Evolutionary conservation across 2,329 filamentous ascomycete species (phyloP), one percentile per base, ranked within the genome.

Genomic region (Teratosphaeria viscida): DNA sequence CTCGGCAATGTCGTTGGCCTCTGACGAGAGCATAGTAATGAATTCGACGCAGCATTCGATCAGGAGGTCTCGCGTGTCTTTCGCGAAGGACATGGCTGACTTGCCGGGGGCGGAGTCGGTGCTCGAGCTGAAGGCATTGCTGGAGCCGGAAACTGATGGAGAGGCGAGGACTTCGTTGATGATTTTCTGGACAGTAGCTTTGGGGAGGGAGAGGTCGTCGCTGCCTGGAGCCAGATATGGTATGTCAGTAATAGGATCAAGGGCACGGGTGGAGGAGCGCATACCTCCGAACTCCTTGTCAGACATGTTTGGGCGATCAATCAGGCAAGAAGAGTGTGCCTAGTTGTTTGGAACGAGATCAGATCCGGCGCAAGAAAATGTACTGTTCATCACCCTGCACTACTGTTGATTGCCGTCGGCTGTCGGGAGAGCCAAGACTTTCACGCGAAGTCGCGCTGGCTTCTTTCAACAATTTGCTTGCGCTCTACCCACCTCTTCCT

Each of bases 21-120:
- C 92, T 55, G 90, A 95, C n/a, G 92, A 96, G 67, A 99, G 89
- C 70, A 99, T 84, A 19, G 94, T 97, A 75, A 99, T 96, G 75
- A 99, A 99, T 75, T 99, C 94, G 70, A 99, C 92, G 71, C 94
- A 99, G 78, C 94, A 97, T 78, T 97, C 94, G 70, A 99, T 99
- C 57, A 99, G 81, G 2, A 97, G 81, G 71, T 99, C 94, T 61
- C 94, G 87, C 12, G 92, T 92, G 69, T 99, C 94, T 74, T 96
- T 96, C 52, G 92, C 90, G 72, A 97, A 97, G 1, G 89, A 87
- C 63, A 95, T 83, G 56, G 90, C 57, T n/a, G 58, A 56, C 26
- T 39, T 55, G 58, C 60, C 54, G 64, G 62, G 53, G n/a, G 55
- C 19, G n/a, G 60, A 34, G 55, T 59, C 57, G 56, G 14, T 11